phyloP scores from a whole-genome alignment of 164 flowering plant species.

The Liquidambar formosana region DNA sequence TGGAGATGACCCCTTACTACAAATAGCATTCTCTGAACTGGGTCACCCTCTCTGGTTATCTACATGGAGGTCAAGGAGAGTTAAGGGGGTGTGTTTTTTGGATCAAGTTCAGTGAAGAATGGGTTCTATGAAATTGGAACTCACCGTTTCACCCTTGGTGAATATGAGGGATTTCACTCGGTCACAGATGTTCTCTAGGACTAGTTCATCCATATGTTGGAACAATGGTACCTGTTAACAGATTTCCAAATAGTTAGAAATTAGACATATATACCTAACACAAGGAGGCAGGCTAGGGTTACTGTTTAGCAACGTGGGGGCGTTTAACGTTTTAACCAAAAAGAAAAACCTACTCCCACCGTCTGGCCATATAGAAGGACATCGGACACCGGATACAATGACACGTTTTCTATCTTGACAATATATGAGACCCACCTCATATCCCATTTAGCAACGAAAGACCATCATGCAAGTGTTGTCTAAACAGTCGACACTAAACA shows the following conservation, averaged over 20 bases:
- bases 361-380: too few relatives aligned
- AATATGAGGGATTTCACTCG: conserved; percentile 90
- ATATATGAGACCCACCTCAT: too few relatives aligned
- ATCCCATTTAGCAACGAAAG: too few relatives aligned
- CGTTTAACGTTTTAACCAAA: too few relatives aligned
- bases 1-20: conserved; percentile 91
- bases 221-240: conserved; percentile 84
- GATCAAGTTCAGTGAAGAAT: background rate
- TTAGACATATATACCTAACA: background rate
- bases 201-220: conserved; percentile 95
- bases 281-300: too few relatives aligned
- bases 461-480: too few relatives aligned
- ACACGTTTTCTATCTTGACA: too few relatives aligned
- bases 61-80: conserved; percentile 14
- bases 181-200: conserved; percentile 91
- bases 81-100: background rate
- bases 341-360: too few relatives aligned
- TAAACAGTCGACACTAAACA: too few relatives aligned
- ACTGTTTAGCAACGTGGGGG: too few relatives aligned
- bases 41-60: conserved; percentile 93
- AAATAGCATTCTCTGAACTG: conserved; percentile 89
- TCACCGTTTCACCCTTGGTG: conserved; percentile 90
- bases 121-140: conserved; percentile 10
- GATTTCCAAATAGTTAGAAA: background rate
- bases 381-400: too few relatives aligned